Base-by-base conservation (phyloP, 2,329 filamentous ascomycete genomes). In the Ascochyta koolunga region DNA sequence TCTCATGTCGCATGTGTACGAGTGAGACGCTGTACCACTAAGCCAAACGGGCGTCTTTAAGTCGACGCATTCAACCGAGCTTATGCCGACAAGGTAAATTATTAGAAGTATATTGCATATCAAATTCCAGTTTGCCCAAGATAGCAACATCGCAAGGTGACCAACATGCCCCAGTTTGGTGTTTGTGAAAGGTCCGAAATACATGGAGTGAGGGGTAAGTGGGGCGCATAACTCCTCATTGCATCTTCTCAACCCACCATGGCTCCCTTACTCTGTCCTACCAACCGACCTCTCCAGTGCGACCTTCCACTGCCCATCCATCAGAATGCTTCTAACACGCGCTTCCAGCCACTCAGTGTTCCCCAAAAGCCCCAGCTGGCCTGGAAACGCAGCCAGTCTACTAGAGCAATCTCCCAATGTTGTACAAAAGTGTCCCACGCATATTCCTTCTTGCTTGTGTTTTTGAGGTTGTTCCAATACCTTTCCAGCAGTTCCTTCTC, bases 371-470 rank as follows among this genome's bases (percentile, higher is more conserved):
- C 71, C 71, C 71, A 74, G 19, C 72, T 72, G 2, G 73, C 74
- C 44, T 77, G 76, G 35, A 77, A 77, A 4, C 76, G 58, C 27
- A 86, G 79, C 87, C 87, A 89, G 64, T 89, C 87, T 0, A 89
- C 85, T 3, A 89, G 68, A 0, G 87, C 86, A 3, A 80, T 82
- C 68, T 89, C 85, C 86, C 86, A 89, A 60, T 89, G 86, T 18
- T 80, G 71, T 5, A 80, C 66, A 15, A 89, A 83, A 0, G 73
- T 64, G 0, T 79, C 73, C 82, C 84, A 87, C 0, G 77, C 72
- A 49, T 89, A 89, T 1, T 68, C 60, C 32, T 67, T 72, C 8
- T 58, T 67, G 2, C 70, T 54, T 4, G 60, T 61, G 1, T 56
- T 54, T 15, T 77, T 64, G 2, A 86, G 57, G 0, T 59, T 66